Base-by-base conservation (phyloP, 2,329 filamentous ascomycete genomes). In the Curvularia spicifera region DNA sequence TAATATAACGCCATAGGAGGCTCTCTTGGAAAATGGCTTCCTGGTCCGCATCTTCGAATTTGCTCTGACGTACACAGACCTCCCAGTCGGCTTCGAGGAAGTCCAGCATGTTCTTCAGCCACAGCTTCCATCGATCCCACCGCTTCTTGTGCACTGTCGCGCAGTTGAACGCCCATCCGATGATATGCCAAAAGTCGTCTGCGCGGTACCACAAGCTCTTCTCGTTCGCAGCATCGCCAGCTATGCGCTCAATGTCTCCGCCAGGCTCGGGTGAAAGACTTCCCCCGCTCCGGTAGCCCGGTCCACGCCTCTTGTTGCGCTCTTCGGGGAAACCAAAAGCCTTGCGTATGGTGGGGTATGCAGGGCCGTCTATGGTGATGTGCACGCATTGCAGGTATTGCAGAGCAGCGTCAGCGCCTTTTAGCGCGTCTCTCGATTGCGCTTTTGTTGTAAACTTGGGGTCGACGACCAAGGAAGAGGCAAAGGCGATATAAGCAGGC, bases 111-210 rank as follows among this genome's bases (percentile, higher is more conserved):
- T 90, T 88, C 33, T 88, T 85, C 13, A 98, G 80, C 90, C 92
- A 97, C 7, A 86, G 78, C 66, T 84, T 87, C 93, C 93, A 98
- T 70, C 88, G 84, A 49, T 82, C 84, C 94, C 95, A 98, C 20
- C 94, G 84, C 40, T 85, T 83, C 1, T 87, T 87, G 66, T 94
- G 83, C 31, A 84, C 76, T 1, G 90, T 84, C 51, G 91, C 93
- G 78, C 94, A 98, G 72, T 94, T 95, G 75, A 98, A 93, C 0
- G 91, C 90, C 95, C 95, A 98, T 3, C 94, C 95, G 0, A 95
- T 84, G 0, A 91, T 85, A 42, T 88, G 85, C 92, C 95, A 99
- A 69, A 98, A 96, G 71, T 96, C 91, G 60, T 91, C 87, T 0
- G 89, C 91, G n/a, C 86, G 84, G 15, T 79, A 80, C 86, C 91